Conservation (phyloP, 192 early-diverging fungal genomes). For the Coemansia sp. region DNA sequence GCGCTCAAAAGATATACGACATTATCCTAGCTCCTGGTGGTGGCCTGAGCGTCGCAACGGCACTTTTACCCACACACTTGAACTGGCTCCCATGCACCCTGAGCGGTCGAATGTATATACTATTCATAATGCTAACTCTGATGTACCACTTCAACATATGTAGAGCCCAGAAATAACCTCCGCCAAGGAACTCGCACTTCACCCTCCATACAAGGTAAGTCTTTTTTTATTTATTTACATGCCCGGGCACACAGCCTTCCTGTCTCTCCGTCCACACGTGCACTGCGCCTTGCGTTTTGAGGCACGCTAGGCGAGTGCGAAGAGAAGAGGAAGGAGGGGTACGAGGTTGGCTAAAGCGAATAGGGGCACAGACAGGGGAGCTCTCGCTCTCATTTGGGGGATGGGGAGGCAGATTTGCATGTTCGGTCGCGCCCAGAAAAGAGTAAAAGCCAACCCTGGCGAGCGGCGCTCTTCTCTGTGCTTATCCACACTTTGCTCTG, state of each 20-base stretch:
- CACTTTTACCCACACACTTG: not conserved
- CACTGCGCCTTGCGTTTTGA: constrained; percentile 18
- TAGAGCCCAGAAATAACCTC: not conserved
- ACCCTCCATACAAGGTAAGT: not conserved
- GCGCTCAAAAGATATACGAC: not conserved
- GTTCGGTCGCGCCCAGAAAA: constrained; percentile 8
- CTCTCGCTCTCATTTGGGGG: constrained; percentile 7
- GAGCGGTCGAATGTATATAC: not conserved
- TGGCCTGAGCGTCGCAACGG: not conserved
- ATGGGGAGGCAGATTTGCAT: constrained; percentile 12
- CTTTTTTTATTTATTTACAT: not conserved
- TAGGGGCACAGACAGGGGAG: not conserved
- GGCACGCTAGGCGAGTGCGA: not conserved
- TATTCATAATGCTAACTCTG: not conserved
- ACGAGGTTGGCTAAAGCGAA: not conserved
- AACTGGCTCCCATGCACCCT: not conserved
- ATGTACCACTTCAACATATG: not conserved
- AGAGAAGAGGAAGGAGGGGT: too few species aligned
- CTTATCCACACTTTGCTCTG: not conserved
- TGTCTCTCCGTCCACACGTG: constrained; percentile 11
- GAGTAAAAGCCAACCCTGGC: not conserved
- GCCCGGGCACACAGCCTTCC: not conserved
- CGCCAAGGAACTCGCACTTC: not conserved
- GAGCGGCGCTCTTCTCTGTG: constrained; percentile 7
- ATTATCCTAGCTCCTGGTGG: not conserved